phyloP scores from a whole-genome alignment of 345 rosid species.

The Jatropha curcas region DNA sequence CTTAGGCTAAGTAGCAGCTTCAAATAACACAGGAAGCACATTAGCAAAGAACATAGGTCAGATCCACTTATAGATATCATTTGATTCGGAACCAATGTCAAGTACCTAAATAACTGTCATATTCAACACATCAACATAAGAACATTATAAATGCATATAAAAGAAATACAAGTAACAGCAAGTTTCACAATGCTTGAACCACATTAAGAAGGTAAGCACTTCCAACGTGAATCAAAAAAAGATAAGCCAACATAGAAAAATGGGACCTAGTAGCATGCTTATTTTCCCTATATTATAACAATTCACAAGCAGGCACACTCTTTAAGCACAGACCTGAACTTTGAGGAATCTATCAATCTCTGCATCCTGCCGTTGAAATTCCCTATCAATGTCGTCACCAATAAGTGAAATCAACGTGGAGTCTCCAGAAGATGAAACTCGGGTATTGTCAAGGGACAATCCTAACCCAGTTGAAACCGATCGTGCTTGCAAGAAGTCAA shows the following conservation, averaged over 20 bases:
- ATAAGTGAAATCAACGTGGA: conserved; percentile 60
- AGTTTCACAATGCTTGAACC: background rate
- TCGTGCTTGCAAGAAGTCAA: conserved; percentile 64
- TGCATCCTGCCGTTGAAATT: conserved; percentile 61
- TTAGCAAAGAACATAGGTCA: background rate
- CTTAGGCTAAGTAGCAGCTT: too few relatives aligned
- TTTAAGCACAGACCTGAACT: conserved; percentile 54
- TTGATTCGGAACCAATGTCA: background rate
- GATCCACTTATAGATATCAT: background rate
- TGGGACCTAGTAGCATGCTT: background rate
- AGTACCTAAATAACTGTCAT: background rate
- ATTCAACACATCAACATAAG: background rate
- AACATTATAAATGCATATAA: background rate
- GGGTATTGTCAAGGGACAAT: conserved; percentile 68
- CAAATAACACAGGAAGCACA: background rate
- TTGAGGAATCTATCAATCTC: conserved; percentile 77
- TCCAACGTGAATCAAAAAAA: background rate
- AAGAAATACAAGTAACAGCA: background rate
- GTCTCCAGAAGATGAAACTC: conserved; percentile 55
- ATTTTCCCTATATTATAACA: background rate
- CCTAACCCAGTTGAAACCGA: conserved; percentile 88
- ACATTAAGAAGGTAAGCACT: background rate
- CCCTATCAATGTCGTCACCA: conserved; percentile 64
- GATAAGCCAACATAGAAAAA: background rate
- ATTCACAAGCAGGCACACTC: conserved; percentile 9